A percentile compares a stretch with the other conserved stretches of the same genome.
Evolutionary conservation across 345 rosid species (phyloP).

Genomic region (Noccaea bulbosa): DNA sequence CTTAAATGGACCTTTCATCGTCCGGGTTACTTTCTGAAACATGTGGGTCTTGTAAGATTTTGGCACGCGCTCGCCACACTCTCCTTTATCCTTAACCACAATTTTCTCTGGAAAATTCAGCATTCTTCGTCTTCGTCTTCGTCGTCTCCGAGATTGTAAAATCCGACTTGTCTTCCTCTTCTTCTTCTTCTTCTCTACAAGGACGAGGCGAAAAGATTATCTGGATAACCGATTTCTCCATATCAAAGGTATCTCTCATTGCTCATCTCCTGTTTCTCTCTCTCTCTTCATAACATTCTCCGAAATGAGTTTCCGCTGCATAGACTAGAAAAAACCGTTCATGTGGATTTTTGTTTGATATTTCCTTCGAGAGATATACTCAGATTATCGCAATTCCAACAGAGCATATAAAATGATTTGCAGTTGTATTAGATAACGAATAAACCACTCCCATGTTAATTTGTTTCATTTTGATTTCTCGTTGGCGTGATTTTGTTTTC

Average conservation of each 20-base stretch:
- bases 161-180: slow-evolving; percentile 31
- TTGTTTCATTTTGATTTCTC: not conserved
- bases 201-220: slow-evolving; percentile 22
- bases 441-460: not conserved
- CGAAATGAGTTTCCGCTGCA: not conserved
- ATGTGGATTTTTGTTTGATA: slow-evolving; percentile 2
- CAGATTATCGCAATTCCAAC: not conserved
- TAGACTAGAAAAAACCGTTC: not conserved
- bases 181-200: not conserved
- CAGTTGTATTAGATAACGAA: too few species aligned
- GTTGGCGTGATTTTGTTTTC: not conserved
- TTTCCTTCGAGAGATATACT: not conserved
- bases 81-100: slow-evolving; percentile 37
- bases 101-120: not conserved
- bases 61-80: slow-evolving; percentile 48
- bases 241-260: slow-evolving; percentile 15
- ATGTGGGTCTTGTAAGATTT: slow-evolving; percentile 10
- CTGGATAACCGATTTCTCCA: not conserved
- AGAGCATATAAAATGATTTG: not conserved
- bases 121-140: slow-evolving; percentile 20
- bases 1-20: not conserved
- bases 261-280: not conserved
- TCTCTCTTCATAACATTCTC: not conserved
- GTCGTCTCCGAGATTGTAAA: slow-evolving; percentile 20
- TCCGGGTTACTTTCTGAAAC: slow-evolving; percentile 20